Evolutionary conservation across 306 rosid species (phyloP).

Genomic region (Begonia peltatifolia): DNA sequence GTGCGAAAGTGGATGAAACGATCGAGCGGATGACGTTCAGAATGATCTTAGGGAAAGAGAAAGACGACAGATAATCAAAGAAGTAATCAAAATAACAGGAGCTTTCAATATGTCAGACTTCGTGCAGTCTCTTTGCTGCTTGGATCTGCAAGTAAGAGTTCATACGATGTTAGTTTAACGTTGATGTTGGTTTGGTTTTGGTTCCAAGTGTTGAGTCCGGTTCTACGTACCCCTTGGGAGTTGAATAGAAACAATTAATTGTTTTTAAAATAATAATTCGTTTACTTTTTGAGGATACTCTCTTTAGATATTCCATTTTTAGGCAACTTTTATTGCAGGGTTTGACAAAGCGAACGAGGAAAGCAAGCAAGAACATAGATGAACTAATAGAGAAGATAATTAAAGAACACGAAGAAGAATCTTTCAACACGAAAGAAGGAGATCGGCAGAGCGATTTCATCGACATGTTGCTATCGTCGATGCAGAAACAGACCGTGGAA

Average conservation of each 20-base stretch:
- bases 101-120: conserved; percentile 18
- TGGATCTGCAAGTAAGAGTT: conserved; percentile 13
- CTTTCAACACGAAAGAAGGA: background rate
- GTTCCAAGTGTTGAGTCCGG: too few relatives aligned
- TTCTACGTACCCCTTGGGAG: too few relatives aligned
- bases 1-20: conserved; percentile 11
- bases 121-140: conserved; percentile 15
- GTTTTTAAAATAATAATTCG: too few relatives aligned
- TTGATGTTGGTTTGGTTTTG: too few relatives aligned
- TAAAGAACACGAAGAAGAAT: conserved; percentile 11
- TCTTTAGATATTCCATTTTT: too few relatives aligned
- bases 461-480: conserved; percentile 12
- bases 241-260: too few relatives aligned
- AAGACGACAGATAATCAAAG: background rate
- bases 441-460: conserved; percentile 9
- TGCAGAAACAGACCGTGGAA: conserved; percentile 1
- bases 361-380: conserved; percentile 2
- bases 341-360: conserved; percentile 6
- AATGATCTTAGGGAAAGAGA: conserved; percentile 13
- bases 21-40: conserved; percentile 11
- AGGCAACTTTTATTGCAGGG: conserved; percentile 12
- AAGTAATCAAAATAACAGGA: conserved; percentile 2
- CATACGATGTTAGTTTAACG: too few relatives aligned
- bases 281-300: too few relatives aligned
- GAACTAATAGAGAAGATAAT: conserved; percentile 13